A percentile compares a stretch with the other conserved stretches of the same genome.
Evolutionary conservation across 1,284 basidiomycete genomes (phyloP).

Genomic region (Mycena sp.): DNA sequence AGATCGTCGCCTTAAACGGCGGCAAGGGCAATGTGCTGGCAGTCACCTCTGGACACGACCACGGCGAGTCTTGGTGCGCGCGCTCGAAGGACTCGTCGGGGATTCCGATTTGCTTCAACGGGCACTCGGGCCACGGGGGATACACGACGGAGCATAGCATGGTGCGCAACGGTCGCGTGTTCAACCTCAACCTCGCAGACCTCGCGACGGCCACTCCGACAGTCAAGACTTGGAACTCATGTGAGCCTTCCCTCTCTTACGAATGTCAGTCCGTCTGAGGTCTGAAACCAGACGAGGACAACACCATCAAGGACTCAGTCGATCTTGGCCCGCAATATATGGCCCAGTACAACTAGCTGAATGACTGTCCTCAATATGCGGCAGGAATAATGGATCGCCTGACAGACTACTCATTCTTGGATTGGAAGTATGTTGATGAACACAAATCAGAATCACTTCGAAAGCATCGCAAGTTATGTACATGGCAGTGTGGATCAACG

Average conservation of each 20-base stretch:
- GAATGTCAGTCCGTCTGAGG: not conserved
- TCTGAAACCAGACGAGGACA: slow-evolving; percentile 24
- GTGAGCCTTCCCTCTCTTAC: not conserved
- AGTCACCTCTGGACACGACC: slow-evolving; percentile 29
- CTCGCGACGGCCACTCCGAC: slow-evolving; percentile 7
- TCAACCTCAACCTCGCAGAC: slow-evolving; percentile 18
- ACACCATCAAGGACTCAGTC: slow-evolving; percentile 20
- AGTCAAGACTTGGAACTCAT: slow-evolving; percentile 29
- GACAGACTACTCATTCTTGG: too few species aligned
- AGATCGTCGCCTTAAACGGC: slow-evolving; percentile 20
- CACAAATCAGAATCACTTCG: too few species aligned
- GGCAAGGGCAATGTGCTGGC: slow-evolving; percentile 24
- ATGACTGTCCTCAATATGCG: too few species aligned
- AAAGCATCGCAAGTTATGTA: too few species aligned
- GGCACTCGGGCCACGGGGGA: slow-evolving; percentile 29
- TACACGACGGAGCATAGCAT: slow-evolving; percentile 22
- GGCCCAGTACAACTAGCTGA: slow-evolving; percentile 15
- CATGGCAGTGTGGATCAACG: not conserved
- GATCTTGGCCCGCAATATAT: slow-evolving; percentile 28
- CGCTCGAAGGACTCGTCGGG: slow-evolving; percentile 20
- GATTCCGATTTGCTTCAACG: slow-evolving; percentile 30
- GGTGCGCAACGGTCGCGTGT: slow-evolving; percentile 28
- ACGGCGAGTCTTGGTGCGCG: slow-evolving; percentile 31
- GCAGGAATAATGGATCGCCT: too few species aligned
- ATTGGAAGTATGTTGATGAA: too few species aligned